phyloP scores from a whole-genome alignment of 805 yeast species.

The Barnettozyma wickerhamii region DNA sequence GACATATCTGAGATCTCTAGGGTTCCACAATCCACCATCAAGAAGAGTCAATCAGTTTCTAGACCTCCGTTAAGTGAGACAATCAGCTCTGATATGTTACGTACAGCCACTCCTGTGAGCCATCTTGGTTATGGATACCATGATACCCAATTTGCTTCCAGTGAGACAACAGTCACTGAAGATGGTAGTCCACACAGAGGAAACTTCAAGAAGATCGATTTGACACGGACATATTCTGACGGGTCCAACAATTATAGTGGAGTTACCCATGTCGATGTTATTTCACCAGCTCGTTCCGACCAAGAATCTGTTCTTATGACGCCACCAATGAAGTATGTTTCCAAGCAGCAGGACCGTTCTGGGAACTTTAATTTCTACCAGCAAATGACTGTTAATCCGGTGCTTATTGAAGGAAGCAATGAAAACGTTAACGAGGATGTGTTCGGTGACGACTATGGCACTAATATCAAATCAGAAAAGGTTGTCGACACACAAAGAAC shows the following conservation, averaged over 20 bases:
- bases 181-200: neutral
- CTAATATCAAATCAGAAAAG: no score
- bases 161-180: neutral
- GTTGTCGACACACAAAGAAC: no score
- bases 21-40: neutral
- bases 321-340: neutral
- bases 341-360: neutral
- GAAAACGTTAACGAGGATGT: constrained; percentile 1
- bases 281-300: neutral
- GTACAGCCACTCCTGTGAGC: neutral
- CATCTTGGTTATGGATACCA: neutral
- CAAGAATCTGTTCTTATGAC: neutral
- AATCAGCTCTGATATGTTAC: neutral
- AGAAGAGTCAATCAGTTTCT: neutral
- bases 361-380: constrained; percentile 5
- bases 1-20: neutral
- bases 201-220: neutral
- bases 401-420: neutral
- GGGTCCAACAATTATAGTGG: neutral
- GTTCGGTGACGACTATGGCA: neutral
- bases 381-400: constrained; percentile 3
- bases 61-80: neutral
- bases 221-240: neutral
- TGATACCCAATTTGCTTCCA: neutral
- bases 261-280: neutral